Conservation (phyloP, 225 moss, liverwort and hornwort genomes). For the Pseudisothecium myosuroides region DNA sequence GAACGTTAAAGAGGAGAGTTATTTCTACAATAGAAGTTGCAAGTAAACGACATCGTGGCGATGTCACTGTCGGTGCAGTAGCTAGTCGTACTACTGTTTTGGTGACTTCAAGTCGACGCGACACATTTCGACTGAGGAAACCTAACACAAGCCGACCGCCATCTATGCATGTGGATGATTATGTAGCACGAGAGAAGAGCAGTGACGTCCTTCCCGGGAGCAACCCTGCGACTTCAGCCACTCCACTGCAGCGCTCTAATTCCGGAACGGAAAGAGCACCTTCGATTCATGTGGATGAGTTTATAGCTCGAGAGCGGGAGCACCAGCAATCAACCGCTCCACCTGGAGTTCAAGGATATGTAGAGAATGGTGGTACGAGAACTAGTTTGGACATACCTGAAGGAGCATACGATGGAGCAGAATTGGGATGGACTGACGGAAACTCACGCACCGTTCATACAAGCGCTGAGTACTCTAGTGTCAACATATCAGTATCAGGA, state of each 20-base stretch:
- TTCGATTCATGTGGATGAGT: conserved; percentile 84
- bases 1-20: conserved; percentile 61
- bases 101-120: conserved; percentile 60
- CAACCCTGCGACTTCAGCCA: conserved; percentile 44
- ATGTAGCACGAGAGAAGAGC: conserved; percentile 86
- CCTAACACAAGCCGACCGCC: conserved; percentile 98
- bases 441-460: conserved; percentile 4
- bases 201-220: conserved; percentile 49
- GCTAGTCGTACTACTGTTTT: conserved; percentile 37
- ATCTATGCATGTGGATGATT: conserved; percentile 99
- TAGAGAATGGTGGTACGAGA: conserved; percentile 18
- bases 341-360: conserved; percentile 13
- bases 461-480: conserved; percentile 18
- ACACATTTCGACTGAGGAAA: conserved; percentile 87
- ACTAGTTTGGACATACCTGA: conserved; percentile 3
- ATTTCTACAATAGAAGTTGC: conserved; percentile 66
- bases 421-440: conserved; percentile 7
- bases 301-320: conserved; percentile 80
- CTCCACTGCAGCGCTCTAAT: conserved; percentile 54
- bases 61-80: conserved; percentile 27
- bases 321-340: conserved; percentile 38
- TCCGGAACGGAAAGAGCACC: conserved; percentile 67
- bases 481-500: conserved; percentile 9
- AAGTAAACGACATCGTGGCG: conserved; percentile 68
- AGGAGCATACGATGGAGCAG: conserved; percentile 22